Conservation (phyloP, 495 filamentous ascomycete genomes). For the Talaromyces thailandensis region DNA sequence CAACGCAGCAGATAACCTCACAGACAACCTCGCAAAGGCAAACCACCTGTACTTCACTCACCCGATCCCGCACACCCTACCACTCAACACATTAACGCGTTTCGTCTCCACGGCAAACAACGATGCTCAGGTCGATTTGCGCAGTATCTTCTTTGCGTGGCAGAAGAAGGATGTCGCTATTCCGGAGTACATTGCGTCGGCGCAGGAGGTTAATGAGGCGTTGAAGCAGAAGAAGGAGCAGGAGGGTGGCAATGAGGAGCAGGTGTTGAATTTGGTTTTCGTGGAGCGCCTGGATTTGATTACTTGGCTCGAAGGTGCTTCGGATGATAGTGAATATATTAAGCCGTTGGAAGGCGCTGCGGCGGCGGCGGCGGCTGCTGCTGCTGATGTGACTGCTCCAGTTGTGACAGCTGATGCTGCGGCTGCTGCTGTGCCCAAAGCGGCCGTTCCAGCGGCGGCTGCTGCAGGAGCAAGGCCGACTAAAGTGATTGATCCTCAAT, state of each 20-base stretch:
- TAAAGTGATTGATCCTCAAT: slow-evolving; percentile 66
- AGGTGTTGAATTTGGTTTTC: slow-evolving; percentile 53
- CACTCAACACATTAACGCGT: slow-evolving; percentile 70
- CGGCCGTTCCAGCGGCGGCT: slow-evolving; percentile 40
- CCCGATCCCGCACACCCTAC: slow-evolving; percentile 52
- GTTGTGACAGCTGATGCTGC: slow-evolving; percentile 28
- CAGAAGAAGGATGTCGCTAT: slow-evolving; percentile 81
- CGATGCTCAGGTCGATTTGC: slow-evolving; percentile 70
- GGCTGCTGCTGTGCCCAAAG: slow-evolving; percentile 33
- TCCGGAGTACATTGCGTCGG: slow-evolving; percentile 79
- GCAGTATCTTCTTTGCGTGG: slow-evolving; percentile 93
- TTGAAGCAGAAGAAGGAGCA: slow-evolving; percentile 41
- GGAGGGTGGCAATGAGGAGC: slow-evolving; percentile 12
- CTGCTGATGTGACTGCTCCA: slow-evolving; percentile 18
- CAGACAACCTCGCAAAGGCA: slow-evolving; percentile 60
- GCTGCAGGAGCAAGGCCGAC: slow-evolving; percentile 32
- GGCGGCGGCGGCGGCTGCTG: slow-evolving; percentile 26
- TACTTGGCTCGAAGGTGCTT: slow-evolving; percentile 82
- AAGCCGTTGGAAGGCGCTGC: slow-evolving; percentile 60
- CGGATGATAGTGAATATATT: slow-evolving; percentile 87
- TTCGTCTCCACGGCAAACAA: slow-evolving; percentile 57
- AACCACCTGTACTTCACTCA: slow-evolving; percentile 72
- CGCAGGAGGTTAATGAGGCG: slow-evolving; percentile 71
- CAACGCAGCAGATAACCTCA: slow-evolving; percentile 25
- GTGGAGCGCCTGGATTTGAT: slow-evolving; percentile 84